These are phyloP conservation scores for Neofusicoccum cordaticola DNA, from an alignment of 2,329 filamentous ascomycete species.

Conservation along the genomic window DNA sequence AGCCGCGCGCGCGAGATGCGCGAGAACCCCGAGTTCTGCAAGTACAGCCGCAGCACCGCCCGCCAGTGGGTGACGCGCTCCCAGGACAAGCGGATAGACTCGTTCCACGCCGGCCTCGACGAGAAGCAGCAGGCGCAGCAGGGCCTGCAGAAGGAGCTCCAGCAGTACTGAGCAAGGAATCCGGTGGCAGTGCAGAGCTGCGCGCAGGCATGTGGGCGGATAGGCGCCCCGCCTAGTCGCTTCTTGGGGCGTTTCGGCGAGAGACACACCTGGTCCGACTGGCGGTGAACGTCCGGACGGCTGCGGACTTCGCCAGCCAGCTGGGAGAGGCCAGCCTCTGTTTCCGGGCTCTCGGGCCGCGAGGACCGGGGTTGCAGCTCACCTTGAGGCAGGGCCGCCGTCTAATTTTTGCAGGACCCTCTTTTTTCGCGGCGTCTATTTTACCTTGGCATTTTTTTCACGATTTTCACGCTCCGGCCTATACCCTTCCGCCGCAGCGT, in stretches of 20 bases:
- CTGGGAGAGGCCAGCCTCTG: background rate
- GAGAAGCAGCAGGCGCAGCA: conserved; percentile 6
- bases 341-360: background rate
- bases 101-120: conserved; percentile 2
- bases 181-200: background rate
- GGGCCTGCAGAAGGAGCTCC: background rate
- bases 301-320: background rate
- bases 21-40: conserved; percentile 4
- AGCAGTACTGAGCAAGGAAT: background rate
- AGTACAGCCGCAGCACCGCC: background rate
- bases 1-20: conserved; percentile 3
- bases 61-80: background rate
- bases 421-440: background rate
- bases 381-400: background rate
- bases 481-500: background rate
- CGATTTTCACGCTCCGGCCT: background rate
- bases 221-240: background rate
- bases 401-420: background rate
- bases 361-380: background rate
- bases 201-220: no score
- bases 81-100: conserved; percentile 3
- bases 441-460: background rate
- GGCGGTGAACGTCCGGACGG: background rate
- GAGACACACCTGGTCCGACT: background rate
- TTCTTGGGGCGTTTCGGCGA: background rate